Evolutionary conservation across 2,329 filamentous ascomycete genomes (phyloP).

Genomic region (Aspergillus aculeatus): DNA sequence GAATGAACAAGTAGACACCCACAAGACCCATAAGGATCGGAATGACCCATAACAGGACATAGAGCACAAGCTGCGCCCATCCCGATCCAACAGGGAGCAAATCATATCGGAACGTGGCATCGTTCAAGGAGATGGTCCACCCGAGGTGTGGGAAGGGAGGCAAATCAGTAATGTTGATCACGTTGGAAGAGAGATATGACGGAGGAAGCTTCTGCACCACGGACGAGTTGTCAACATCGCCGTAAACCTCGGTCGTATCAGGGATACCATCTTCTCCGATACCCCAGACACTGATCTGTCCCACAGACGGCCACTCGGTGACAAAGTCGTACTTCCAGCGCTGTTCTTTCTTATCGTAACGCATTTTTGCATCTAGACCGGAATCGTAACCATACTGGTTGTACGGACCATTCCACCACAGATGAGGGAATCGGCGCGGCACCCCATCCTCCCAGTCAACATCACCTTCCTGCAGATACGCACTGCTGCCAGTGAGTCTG

Average conservation of each 20-base stretch:
- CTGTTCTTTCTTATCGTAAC: constrained; percentile 45
- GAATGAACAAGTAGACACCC: constrained; percentile 57
- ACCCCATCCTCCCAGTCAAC: constrained; percentile 37
- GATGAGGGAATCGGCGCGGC: constrained; percentile 57
- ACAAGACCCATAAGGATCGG: constrained; percentile 51
- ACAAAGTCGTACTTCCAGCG: constrained; percentile 61
- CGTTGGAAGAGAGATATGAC: constrained; percentile 54
- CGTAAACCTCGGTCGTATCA: constrained; percentile 58
- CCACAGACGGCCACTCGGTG: constrained; percentile 61
- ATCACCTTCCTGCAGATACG: constrained; percentile 60
- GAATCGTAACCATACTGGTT: constrained; percentile 64
- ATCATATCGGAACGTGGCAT: constrained; percentile 53
- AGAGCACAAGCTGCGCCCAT: constrained; percentile 54
- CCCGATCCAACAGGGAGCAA: constrained; percentile 54
- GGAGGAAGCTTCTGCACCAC: constrained; percentile 62
- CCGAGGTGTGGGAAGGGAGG: constrained; percentile 56
- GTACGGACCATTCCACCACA: constrained; percentile 60
- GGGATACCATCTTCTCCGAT: constrained; percentile 62
- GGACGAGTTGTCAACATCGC: constrained; percentile 61
- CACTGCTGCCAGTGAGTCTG: constrained; percentile 56
- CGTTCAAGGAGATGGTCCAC: constrained; percentile 56
- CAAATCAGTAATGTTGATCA: constrained; percentile 58
- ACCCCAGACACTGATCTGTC: constrained; percentile 65
- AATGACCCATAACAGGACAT: constrained; percentile 53
- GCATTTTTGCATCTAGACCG: constrained; percentile 55